Percentiles rank a stretch among this genome's conserved stretches.
Evolutionary conservation across 2,329 filamentous ascomycete species (phyloP).

Genomic region (Talaromyces sp.): DNA sequence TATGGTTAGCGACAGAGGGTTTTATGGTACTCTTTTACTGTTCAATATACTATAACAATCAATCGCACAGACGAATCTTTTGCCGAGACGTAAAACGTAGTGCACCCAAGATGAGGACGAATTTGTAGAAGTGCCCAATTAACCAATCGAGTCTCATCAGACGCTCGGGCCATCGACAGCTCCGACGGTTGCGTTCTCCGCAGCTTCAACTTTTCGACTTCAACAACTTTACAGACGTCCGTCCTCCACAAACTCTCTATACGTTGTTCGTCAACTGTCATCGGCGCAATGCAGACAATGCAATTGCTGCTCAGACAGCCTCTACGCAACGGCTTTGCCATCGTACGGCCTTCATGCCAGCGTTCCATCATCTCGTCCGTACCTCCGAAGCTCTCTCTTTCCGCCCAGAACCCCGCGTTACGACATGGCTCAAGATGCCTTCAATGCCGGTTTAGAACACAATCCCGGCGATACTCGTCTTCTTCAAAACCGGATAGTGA

Average conservation of each 20-base stretch:
- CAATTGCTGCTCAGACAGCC: conserved; percentile 40
- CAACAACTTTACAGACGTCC: background rate
- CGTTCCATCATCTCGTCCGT: conserved; percentile 24
- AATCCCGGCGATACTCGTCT: conserved; percentile 28
- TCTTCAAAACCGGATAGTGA: conserved; percentile 29
- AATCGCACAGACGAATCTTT: background rate
- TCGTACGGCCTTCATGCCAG: conserved; percentile 26
- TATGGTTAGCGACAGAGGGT: background rate
- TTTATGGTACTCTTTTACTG: background rate
- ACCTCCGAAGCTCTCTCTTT: conserved; percentile 21
- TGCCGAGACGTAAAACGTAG: background rate
- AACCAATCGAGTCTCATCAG: background rate
- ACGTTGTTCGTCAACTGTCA: background rate
- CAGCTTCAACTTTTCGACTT: conserved; percentile 9
- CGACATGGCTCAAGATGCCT: conserved; percentile 40
- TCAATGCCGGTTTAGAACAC: conserved; percentile 41
- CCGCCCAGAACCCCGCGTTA: conserved; percentile 21
- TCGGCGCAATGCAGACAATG: conserved; percentile 39
- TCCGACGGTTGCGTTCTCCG: conserved; percentile 4
- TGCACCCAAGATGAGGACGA: background rate
- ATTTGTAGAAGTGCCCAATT: too few relatives aligned
- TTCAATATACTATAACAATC: background rate
- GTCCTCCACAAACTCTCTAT: background rate
- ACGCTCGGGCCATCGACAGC: conserved; percentile 6
- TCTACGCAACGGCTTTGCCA: conserved; percentile 28